A percentile compares a stretch with the other conserved stretches of the same genome.
Conservation (phyloP, 768 basidiomycete species). For the Hygrocybe punicea region DNA sequence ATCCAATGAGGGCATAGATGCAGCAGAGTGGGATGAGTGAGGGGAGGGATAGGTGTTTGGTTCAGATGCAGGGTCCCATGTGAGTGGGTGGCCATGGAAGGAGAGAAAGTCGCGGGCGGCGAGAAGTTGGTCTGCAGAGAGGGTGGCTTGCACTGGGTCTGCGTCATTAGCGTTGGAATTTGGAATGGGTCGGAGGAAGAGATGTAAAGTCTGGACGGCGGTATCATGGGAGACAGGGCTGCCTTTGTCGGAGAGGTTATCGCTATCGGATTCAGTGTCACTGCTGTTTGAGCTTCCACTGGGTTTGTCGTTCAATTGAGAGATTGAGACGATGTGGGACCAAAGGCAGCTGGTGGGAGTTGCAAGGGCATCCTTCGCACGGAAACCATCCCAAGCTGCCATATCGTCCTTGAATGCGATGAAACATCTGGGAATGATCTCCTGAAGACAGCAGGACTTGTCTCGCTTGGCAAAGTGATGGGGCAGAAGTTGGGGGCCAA, state of each 20-base stretch:
- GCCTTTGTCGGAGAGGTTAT: neutral
- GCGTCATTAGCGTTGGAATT: neutral
- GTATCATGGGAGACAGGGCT: neutral
- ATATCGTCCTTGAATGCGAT: conserved; percentile 2
- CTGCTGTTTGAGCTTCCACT: neutral
- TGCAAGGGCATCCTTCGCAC: neutral
- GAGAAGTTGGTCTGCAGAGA: conserved; percentile 30
- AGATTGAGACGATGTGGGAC: conserved; percentile 3
- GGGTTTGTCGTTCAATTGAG: too few species aligned
- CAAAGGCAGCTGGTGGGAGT: neutral
- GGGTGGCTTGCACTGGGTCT: neutral
- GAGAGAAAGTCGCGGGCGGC: conserved; percentile 44
- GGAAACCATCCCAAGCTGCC: neutral
- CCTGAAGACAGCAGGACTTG: neutral
- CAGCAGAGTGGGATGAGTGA: neutral
- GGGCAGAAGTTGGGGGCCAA: neutral
- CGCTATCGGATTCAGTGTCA: neutral
- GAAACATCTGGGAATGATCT: conserved; percentile 1
- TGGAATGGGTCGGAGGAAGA: neutral
- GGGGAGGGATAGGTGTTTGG: neutral
- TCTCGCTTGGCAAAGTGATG: neutral
- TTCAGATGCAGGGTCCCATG: neutral
- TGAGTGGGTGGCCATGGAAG: neutral
- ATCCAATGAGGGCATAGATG: neutral
- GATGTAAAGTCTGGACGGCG: neutral